Base-by-base conservation (phyloP, 1,284 basidiomycete genomes). In the Rhizoctonia solani region DNA sequence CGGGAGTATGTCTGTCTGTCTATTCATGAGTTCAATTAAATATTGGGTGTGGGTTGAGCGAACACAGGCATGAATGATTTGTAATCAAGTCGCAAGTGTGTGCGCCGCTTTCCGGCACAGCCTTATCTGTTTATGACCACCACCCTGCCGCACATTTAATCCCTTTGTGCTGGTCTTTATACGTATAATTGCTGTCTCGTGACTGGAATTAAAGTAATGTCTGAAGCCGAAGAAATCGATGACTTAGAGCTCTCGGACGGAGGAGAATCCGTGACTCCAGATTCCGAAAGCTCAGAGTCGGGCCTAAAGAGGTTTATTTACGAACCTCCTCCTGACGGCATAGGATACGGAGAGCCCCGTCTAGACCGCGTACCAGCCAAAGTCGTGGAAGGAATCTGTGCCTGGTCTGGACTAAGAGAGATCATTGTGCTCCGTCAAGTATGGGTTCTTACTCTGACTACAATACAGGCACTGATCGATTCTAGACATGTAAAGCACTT, bases 11-110 rank as follows among this genome's bases (percentile, higher is more conserved):
- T 63, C 6, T 63, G 59, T 30, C 32, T 59, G 44, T 44, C 44
- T 23, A 46, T 49, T 30, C 41, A 44, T 52, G 59, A 52, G 30
- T 23, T 63, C 25, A 29, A 46, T 39, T 49, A 16, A 44, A 42
- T 11, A 25, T 5, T 4, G 14, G 41, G n/a, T 42, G 56, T 37
- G 25, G 21, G 50, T 41, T 50, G 23, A 50, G 3, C 23, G 46
- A 11, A 16, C 6, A 44, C 19, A 44, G 4, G 41, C n/a, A 34
- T 34, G 32, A 11, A 11, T 44, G n/a, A 59, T 63, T 63, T 63
- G 59, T 63, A 39, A 63, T 63, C n/a, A 37, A 47, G 58, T 47
- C 47, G 41, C 59, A 47, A 59, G 59, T 52, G 42, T 42, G 47
- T 46, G 44, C 55, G 50, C 29, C 27, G 32, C 27, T 23, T 4